These are phyloP conservation scores for Claviceps sp. DNA, from an alignment of 2,329 filamentous ascomycete genomes.

Conservation along the genomic window DNA sequence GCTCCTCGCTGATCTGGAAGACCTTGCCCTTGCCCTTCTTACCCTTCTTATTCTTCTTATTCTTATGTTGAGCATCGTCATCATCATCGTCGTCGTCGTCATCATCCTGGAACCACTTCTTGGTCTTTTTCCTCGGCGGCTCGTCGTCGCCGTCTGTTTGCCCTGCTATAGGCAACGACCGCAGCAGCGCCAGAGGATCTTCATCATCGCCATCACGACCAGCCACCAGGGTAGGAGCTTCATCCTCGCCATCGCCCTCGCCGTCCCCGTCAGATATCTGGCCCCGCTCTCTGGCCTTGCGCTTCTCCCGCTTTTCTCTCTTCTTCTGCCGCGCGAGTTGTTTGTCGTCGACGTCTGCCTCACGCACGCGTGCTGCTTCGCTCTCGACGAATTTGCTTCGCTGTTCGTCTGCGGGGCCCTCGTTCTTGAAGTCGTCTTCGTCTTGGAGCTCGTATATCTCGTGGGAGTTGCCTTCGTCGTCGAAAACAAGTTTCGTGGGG, in stretches of 20 bases:
- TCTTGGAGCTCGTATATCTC: conserved; percentile 79
- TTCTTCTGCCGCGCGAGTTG: conserved; percentile 63
- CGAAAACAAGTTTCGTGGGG: conserved; percentile 75
- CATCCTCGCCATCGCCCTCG: conserved; percentile 1
- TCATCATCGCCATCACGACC: conserved; percentile 26
- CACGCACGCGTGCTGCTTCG: conserved; percentile 57
- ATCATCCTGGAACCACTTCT: conserved; percentile 70
- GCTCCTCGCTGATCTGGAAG: conserved; percentile 51
- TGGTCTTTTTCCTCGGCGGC: conserved; percentile 43
- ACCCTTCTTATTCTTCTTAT: conserved; percentile 21
- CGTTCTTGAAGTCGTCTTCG: conserved; percentile 64
- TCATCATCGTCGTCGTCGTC: conserved; percentile 41
- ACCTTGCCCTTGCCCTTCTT: conserved; percentile 34
- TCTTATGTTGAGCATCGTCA: not conserved
- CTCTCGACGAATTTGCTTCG: conserved; percentile 63
- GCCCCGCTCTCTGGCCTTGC: conserved; percentile 49
- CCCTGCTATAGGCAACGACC: conserved; percentile 38
- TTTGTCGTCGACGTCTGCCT: conserved; percentile 76
- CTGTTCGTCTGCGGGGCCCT: conserved; percentile 65
- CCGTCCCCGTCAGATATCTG: conserved; percentile 16
- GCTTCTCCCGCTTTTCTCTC: conserved; percentile 61
- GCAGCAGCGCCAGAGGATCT: conserved; percentile 43
- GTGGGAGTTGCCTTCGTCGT: conserved; percentile 80
- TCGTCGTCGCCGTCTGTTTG: conserved; percentile 42
- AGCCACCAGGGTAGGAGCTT: conserved; percentile 22